Evolutionary conservation across 2,329 filamentous ascomycete species (phyloP).

Genomic region (Trichophyton verrucosum): DNA sequence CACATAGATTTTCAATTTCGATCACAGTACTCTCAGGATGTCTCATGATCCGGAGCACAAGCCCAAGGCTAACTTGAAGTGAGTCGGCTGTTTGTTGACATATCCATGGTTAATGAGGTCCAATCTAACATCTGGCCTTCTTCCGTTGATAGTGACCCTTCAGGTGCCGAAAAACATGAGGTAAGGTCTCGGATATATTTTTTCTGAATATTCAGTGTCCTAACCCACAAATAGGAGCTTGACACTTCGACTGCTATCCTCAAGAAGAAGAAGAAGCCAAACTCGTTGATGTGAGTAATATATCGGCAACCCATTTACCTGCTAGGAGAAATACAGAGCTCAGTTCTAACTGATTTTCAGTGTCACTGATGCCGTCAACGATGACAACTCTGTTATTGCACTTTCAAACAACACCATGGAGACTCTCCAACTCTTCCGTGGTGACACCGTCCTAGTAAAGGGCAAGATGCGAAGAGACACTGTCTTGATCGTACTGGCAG

Average conservation of each 20-base stretch:
- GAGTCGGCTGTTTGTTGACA: constrained; percentile 31
- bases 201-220: constrained; percentile 15
- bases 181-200: constrained; percentile 41
- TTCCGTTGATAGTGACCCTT: constrained; percentile 57
- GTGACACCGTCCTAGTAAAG: constrained; percentile 94
- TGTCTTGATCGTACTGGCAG: constrained; percentile 89
- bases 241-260: constrained; percentile 92
- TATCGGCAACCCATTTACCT: background rate
- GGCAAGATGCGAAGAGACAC: constrained; percentile 99
- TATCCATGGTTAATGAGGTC: constrained; percentile 11
- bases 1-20: constrained; percentile 19
- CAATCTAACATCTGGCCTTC: background rate
- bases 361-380: constrained; percentile 95
- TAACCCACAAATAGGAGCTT: constrained; percentile 52
- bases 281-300: constrained; percentile 75
- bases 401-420: constrained; percentile 99
- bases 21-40: constrained; percentile 44
- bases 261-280: constrained; percentile 99
- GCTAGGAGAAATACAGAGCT: background rate
- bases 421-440: constrained; percentile 92
- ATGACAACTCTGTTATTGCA: constrained; percentile 99
- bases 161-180: constrained; percentile 73
- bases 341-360: constrained; percentile 40
- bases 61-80: constrained; percentile 70
- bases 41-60: constrained; percentile 51